These are phyloP conservation scores for Porphyra umbilicalis DNA, from an alignment of 31 red algal species.

Conservation along the genomic window DNA sequence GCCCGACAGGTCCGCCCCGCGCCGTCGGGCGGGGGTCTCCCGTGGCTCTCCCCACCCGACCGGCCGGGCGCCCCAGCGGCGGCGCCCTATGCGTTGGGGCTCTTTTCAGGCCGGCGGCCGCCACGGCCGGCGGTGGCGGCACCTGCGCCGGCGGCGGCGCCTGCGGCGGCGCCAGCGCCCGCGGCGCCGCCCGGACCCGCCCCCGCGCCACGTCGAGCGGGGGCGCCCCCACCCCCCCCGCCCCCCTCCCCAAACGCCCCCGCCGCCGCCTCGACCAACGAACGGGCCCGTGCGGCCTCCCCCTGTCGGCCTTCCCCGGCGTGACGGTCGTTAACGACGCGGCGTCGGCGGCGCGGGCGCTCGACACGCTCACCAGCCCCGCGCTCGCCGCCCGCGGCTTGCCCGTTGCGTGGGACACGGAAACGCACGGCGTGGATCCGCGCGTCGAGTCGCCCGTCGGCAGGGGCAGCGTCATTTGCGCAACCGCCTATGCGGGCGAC, in stretches of 20 bases:
- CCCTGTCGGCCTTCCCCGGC: constrained; percentile 1
- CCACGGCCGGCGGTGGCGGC: neutral
- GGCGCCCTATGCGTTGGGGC: neutral
- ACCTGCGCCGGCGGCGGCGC: neutral
- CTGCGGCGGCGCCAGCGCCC: neutral
- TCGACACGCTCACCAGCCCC: constrained; percentile 18
- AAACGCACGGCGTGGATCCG: constrained; percentile 62
- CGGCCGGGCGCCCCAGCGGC: neutral
- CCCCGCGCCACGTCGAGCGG: neutral
- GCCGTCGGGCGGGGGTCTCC: neutral
- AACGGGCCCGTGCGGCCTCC: neutral
- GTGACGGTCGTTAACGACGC: constrained; percentile 45
- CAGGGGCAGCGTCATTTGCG: constrained; percentile 64
- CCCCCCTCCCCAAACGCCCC: neutral
- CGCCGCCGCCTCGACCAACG: neutral
- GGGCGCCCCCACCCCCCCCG: no score
- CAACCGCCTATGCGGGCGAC: constrained; percentile 61
- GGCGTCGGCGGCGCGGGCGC: constrained; percentile 16
- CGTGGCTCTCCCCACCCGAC: neutral
- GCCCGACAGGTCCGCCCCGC: neutral
- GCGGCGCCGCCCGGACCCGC: neutral
- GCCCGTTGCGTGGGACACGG: constrained; percentile 88
- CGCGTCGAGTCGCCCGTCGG: constrained; percentile 55
- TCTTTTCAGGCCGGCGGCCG: neutral
- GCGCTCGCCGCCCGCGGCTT: neutral